Base-by-base conservation (phyloP, 73 alveolate species). In the Paraurostyla sp. region DNA sequence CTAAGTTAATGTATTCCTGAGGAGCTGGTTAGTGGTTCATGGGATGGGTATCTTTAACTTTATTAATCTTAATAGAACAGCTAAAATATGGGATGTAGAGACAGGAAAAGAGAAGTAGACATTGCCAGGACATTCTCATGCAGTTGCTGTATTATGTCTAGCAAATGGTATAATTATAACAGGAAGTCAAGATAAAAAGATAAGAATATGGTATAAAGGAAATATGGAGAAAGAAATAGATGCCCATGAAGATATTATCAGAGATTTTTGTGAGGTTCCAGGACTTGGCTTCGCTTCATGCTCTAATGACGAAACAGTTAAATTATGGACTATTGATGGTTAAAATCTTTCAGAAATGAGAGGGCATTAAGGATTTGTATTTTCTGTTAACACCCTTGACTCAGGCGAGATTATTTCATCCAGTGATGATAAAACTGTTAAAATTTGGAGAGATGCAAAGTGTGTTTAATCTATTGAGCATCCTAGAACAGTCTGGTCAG, bases 401-500 rank as follows among this genome's bases (percentile, higher is more conserved):
- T 41, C 87, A 22, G 92, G 96, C 30, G 97, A 93, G 51, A 85
- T 96, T 9, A 91, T 88, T 40, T 97, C 99, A 23, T 98, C 98
- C 60, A 95, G 99, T 33, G 99, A 98, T 87, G 99, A 98, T 90
- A 76, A 94, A 45, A 92, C 98, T 49, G 98, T 97, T 7, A 98
- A 95, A 80, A 94, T 98, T 18, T 98, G 99, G 99, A 94, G 89
- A 93, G 97, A 96, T 68, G 95, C 97, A 0, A 71, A 46, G 58
- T 89, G 95, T 57, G 90, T 71, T 46, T 93, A 98, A 80, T 75
- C 94, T 27, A 93, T 98, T 30, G 92, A 82, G 29, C 99, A 95
- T 68, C 99, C 99, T 20, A 94, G 94, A 51, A 96, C 99, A 15
- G 96, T 98, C 6, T 98, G 99, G 99, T 93, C 94, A 65, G 97